Base-by-base conservation (phyloP, 2,329 filamentous ascomycete genomes). In the Colletotrichum navitas region DNA sequence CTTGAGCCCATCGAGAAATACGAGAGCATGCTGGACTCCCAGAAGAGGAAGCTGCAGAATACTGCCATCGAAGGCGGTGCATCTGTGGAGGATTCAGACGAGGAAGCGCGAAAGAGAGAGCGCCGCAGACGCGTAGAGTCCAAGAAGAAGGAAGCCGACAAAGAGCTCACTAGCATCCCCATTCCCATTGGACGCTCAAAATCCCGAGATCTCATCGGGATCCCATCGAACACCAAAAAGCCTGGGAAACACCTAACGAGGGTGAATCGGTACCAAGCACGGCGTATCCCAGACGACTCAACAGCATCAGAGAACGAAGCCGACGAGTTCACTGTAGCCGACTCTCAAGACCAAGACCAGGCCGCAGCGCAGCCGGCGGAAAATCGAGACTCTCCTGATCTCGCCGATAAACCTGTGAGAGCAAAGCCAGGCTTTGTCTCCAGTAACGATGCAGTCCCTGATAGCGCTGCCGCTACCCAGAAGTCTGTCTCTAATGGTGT, bases 1-100 rank as follows among this genome's bases (percentile, higher is more conserved):
- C 75, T 73, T 0, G 77, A 77, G n/a, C 84, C 83, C 0, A 79
- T 83, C 54, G 78, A 78, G 5, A 79, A 82, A 26, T 87, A 87
- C 67, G 84, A 85, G 71, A 81, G 83, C 1, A 83, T 85, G 83
- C 79, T 80, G 54, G 79, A 83, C 60, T 87, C 85, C 0, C 85
- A 87, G 60, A 81, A 85, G 73, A 79, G 83, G 41, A 81, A 81
- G 58, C 71, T 72, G 0, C 75, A 71, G 24, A 76, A 76, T 3
- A 79, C 77, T 4, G 59, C 72, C 14, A 45, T 69, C 0, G 75
- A 80, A n/a, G 74, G 76, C 1, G 74, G 78, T 2, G 77, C 77
- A 4, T 77, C 76, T 0, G 80, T 80, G 1, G 80, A 81, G 16
- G 81, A 83, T 34, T 79, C 80, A 3, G 79, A 83, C 56, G 79